Evolutionary conservation across 176 grass and related monocot species (phyloP).

Genomic region (Tillandsia leiboldiana): DNA sequence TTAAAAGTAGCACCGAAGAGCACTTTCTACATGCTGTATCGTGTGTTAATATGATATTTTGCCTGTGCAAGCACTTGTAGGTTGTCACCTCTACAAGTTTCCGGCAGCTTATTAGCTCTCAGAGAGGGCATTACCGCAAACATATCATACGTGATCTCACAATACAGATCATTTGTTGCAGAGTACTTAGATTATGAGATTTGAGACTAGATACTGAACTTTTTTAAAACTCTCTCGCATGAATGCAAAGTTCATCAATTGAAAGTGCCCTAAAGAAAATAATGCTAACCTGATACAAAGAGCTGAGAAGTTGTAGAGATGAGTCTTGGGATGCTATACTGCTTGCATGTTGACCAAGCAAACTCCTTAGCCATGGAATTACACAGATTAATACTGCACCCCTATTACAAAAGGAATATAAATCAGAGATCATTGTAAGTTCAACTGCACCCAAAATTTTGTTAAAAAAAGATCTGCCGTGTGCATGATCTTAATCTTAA

Average conservation of each 20-base stretch:
- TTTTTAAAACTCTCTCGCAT: neutral
- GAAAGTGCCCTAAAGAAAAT: neutral
- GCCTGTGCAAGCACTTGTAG: neutral
- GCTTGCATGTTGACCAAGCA: slow-evolving; percentile 64
- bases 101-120: neutral
- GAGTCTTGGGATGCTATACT: slow-evolving; percentile 77
- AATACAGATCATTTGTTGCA: neutral
- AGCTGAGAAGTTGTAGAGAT: slow-evolving; percentile 69
- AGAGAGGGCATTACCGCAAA: neutral
- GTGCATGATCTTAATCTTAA: neutral
- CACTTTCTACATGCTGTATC: neutral
- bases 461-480: neutral
- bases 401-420: slow-evolving; percentile 24
- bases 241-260: neutral
- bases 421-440: slow-evolving; percentile 7
- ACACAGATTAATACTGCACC: slow-evolving; percentile 53
- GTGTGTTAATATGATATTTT: neutral
- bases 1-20: neutral
- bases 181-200: neutral
- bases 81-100: neutral
- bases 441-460: neutral
- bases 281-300: slow-evolving; percentile 63
- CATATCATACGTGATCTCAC: neutral
- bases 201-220: neutral
- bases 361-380: slow-evolving; percentile 71